These are phyloP conservation scores for Aureobasidium namibiae DNA, from an alignment of 2,329 filamentous ascomycete genomes.

Conservation along the genomic window DNA sequence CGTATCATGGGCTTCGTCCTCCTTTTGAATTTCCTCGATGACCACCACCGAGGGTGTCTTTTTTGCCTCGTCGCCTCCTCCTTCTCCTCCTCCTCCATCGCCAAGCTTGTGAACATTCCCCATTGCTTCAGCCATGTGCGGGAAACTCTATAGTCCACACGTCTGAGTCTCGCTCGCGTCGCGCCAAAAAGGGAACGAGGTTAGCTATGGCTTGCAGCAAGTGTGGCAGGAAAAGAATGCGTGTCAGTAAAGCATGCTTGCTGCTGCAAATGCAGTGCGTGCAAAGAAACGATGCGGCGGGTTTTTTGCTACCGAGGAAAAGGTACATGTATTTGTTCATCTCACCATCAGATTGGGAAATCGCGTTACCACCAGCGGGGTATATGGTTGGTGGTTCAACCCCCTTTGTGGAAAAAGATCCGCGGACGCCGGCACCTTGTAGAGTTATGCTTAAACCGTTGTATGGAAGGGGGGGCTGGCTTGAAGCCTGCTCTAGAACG, in stretches of 20 bases:
- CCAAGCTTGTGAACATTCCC: neutral
- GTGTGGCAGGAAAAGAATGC: neutral
- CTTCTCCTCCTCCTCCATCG: no score
- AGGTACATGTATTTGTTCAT: neutral
- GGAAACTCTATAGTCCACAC: neutral
- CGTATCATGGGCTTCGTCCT: neutral
- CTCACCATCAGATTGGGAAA: neutral
- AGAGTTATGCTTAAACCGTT: conserved; percentile 5
- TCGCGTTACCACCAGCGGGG: neutral
- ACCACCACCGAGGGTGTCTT: neutral
- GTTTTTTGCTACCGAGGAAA: neutral
- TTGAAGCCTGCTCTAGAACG: neutral
- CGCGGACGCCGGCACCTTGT: neutral
- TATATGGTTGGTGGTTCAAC: neutral
- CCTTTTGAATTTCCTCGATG: neutral
- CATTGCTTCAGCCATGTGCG: neutral
- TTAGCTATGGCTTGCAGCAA: neutral
- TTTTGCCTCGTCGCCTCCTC: neutral
- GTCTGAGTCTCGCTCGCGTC: neutral
- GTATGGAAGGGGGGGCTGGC: neutral
- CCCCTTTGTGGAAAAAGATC: neutral
- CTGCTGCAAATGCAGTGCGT: no score
- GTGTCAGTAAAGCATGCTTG: neutral
- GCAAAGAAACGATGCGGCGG: neutral
- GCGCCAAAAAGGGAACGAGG: neutral